A percentile compares a stretch with the other conserved stretches of the same genome.
phyloP scores from a whole-genome alignment of 352 stramenopile species.

The Globisporangium takayamanum region DNA sequence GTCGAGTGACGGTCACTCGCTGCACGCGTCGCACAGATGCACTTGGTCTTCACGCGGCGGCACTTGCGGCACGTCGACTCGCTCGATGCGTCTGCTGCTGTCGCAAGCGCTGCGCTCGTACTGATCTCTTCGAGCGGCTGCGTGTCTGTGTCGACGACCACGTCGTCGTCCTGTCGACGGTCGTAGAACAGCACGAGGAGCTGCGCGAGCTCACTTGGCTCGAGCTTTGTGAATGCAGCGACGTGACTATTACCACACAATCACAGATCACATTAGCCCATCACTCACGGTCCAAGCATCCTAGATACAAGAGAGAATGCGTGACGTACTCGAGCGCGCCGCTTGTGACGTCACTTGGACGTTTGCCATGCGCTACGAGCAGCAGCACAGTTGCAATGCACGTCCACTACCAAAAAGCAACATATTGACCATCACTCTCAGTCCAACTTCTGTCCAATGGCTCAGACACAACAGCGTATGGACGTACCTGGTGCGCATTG shows the following conservation, averaged over 20 bases:
- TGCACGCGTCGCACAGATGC: constrained; percentile 36
- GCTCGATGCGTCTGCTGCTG: background rate
- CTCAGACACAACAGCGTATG: background rate
- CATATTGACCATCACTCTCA: background rate
- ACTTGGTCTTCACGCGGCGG: constrained; percentile 50
- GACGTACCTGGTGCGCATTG: constrained; percentile 47
- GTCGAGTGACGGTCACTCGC: constrained; percentile 20
- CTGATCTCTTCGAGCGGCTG: constrained; percentile 19
- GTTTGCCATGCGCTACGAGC: constrained; percentile 52
- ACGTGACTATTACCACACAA: constrained; percentile 22
- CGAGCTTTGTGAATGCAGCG: constrained; percentile 50
- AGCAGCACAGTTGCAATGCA: constrained; percentile 63
- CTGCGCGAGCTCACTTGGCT: constrained; percentile 53
- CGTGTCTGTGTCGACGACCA: constrained; percentile 56
- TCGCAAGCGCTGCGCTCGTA: background rate
- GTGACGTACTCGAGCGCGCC: constrained; percentile 35
- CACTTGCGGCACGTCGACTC: constrained; percentile 67
- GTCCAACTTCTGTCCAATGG: background rate
- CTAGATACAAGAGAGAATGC: background rate
- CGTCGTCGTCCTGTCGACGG: constrained; percentile 43
- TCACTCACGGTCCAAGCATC: background rate
- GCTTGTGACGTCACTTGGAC: constrained; percentile 26
- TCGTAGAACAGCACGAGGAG: constrained; percentile 64
- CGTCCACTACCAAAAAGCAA: constrained; percentile 37
- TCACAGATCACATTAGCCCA: background rate